These are phyloP conservation scores for Malania oleifera DNA, from an alignment of 164 flowering plant species.

Conservation along the genomic window DNA sequence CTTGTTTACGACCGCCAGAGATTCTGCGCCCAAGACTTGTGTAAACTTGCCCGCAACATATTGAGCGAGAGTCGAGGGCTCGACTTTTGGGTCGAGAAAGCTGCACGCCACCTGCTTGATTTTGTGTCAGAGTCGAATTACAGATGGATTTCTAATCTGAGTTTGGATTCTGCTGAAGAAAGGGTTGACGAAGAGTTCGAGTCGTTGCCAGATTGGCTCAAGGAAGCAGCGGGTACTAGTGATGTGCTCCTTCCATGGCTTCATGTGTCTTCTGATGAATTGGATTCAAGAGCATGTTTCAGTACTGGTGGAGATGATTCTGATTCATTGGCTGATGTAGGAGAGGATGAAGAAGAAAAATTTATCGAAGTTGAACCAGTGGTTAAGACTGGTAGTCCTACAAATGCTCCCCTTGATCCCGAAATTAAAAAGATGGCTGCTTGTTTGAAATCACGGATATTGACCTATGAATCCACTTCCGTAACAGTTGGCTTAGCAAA, in stretches of 20 bases:
- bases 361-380: slow-evolving; percentile 20
- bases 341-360: slow-evolving; percentile 20
- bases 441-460: slow-evolving; percentile 33
- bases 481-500: slow-evolving; percentile 35
- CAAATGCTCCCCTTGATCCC: slow-evolving; percentile 22
- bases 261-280: slow-evolving; percentile 36
- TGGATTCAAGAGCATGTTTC: slow-evolving; percentile 14
- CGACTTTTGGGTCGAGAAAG: slow-evolving; percentile 74
- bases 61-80: slow-evolving; percentile 23
- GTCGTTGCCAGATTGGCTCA: slow-evolving; percentile 55
- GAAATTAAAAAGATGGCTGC: slow-evolving; percentile 34
- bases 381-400: slow-evolving; percentile 11
- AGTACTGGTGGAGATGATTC: slow-evolving; percentile 10
- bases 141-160: slow-evolving; percentile 29
- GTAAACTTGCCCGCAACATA: slow-evolving; percentile 35
- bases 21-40: slow-evolving; percentile 39
- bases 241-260: slow-evolving; percentile 64
- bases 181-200: slow-evolving; percentile 39
- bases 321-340: slow-evolving; percentile 11
- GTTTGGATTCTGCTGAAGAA: slow-evolving; percentile 30
- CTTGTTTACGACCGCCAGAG: slow-evolving; percentile 40
- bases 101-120: slow-evolving; percentile 65
- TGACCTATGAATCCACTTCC: slow-evolving; percentile 31
- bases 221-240: slow-evolving; percentile 10
- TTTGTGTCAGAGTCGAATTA: slow-evolving; percentile 30